A percentile compares a stretch with the other conserved stretches of the same genome.
phyloP scores from a whole-genome alignment of 768 basidiomycete genomes.

The Leccinellum rugosiceps region DNA sequence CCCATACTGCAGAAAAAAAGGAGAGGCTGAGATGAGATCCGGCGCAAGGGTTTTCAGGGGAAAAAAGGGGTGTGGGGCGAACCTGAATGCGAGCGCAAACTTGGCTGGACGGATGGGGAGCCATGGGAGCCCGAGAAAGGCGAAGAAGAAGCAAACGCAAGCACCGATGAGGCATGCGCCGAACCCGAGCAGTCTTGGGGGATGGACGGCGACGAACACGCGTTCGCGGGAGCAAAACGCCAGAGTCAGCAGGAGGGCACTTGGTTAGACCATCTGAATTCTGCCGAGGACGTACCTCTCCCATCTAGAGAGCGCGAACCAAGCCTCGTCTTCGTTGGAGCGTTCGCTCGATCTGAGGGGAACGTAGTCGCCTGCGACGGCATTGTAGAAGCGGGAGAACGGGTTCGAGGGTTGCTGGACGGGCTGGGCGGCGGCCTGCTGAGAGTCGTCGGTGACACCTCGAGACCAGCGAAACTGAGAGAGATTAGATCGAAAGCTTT shows the following conservation, averaged over 20 bases:
- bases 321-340: slow-evolving; percentile 94
- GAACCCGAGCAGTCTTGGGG: slow-evolving; percentile 84
- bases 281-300: slow-evolving; percentile 57
- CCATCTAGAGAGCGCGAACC: slow-evolving; percentile 90
- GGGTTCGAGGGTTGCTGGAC: slow-evolving; percentile 46
- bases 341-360: slow-evolving; percentile 79
- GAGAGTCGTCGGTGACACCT: slow-evolving; percentile 69
- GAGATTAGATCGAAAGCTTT: slow-evolving; percentile 68
- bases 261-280: not conserved
- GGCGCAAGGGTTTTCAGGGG: not conserved
- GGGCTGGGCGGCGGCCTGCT: slow-evolving; percentile 33
- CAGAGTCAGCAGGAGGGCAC: not conserved
- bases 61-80: not conserved
- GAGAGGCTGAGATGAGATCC: not conserved
- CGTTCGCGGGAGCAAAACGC: not conserved
- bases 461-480: slow-evolving; percentile 87
- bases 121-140: slow-evolving; percentile 75
- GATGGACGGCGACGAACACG: not conserved
- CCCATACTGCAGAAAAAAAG: slow-evolving; percentile 57
- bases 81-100: slow-evolving; percentile 89
- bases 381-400: slow-evolving; percentile 84
- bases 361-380: slow-evolving; percentile 83
- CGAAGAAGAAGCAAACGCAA: slow-evolving; percentile 88
- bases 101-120: slow-evolving; percentile 78
- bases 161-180: slow-evolving; percentile 87